These are phyloP conservation scores for Grosmannia penicillata DNA, from an alignment of 2,329 filamentous ascomycete genomes.

Conservation along the genomic window DNA sequence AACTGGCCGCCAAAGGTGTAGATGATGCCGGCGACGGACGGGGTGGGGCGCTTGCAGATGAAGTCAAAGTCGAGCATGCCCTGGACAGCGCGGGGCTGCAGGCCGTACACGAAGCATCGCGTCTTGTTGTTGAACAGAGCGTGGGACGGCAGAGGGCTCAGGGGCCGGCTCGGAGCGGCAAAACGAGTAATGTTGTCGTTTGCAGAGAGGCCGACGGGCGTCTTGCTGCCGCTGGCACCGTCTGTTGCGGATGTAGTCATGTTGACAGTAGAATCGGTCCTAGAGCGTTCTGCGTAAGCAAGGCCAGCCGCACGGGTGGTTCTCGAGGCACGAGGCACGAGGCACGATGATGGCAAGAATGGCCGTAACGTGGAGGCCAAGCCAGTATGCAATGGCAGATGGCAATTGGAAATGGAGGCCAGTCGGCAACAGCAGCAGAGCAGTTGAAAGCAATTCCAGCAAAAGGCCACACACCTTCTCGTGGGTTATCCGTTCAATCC, in stretches of 20 bases:
- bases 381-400: too few relatives aligned
- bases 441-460: too few relatives aligned
- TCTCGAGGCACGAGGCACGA: too few relatives aligned
- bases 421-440: too few relatives aligned
- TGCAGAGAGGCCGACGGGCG: constrained; percentile 47
- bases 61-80: constrained; percentile 99
- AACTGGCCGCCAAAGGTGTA: constrained; percentile 99
- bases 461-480: too few relatives aligned
- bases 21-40: constrained; percentile 97
- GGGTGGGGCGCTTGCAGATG: constrained; percentile 97
- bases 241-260: constrained; percentile 40
- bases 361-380: too few relatives aligned
- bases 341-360: too few relatives aligned
- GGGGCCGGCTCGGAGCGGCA: constrained; percentile 75
- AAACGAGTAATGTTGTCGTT: constrained; percentile 99
- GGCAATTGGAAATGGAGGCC: too few relatives aligned
- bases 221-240: constrained; percentile 31
- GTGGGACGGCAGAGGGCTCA: constrained; percentile 78
- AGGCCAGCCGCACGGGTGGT: too few relatives aligned
- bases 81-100: constrained; percentile 86
- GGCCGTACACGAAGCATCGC: constrained; percentile 98
- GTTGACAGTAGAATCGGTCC: constrained; percentile 3
- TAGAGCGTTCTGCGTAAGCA: too few relatives aligned
- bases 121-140: constrained; percentile 99
- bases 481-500: too few relatives aligned